Evolutionary conservation across 148 eudicot genomes (phyloP).

Genomic region (Beta vulgaris): DNA sequence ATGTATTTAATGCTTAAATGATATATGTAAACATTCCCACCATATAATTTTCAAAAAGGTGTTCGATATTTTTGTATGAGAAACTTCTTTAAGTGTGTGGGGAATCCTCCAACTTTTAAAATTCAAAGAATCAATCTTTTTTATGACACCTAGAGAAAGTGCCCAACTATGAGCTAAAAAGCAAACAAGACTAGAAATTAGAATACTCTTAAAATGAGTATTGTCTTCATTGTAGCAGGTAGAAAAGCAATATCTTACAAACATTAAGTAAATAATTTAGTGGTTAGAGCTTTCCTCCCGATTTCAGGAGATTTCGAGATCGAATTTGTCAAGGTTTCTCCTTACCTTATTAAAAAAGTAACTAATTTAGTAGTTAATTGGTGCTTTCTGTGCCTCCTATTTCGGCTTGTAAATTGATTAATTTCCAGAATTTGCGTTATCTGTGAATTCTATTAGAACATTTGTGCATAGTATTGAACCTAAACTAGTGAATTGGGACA

Average conservation of each 20-base stretch:
- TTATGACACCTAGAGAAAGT: conserved; percentile 15
- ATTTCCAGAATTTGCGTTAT: conserved; percentile 2
- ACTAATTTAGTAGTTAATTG: not conserved
- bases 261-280: too few species aligned
- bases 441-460: too few species aligned
- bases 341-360: too few species aligned
- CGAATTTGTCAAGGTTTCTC: too few species aligned
- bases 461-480: too few species aligned
- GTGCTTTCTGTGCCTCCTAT: not conserved
- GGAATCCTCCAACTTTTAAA: not conserved
- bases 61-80: not conserved
- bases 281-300: not conserved
- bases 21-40: conserved; percentile 1
- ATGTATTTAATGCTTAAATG: too few species aligned
- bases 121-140: conserved; percentile 25
- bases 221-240: conserved; percentile 12
- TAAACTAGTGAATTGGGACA: too few species aligned
- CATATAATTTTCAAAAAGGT: not conserved
- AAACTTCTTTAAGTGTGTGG: conserved; percentile 3
- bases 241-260: conserved; percentile 9
- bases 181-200: conserved; percentile 3
- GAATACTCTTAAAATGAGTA: conserved; percentile 8
- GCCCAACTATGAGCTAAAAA: not conserved
- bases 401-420: conserved; percentile 5
- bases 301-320: too few species aligned